A percentile compares a stretch with the other conserved stretches of the same genome.
phyloP scores from a whole-genome alignment of 129 eudicot genomes.

The Daucus carota region DNA sequence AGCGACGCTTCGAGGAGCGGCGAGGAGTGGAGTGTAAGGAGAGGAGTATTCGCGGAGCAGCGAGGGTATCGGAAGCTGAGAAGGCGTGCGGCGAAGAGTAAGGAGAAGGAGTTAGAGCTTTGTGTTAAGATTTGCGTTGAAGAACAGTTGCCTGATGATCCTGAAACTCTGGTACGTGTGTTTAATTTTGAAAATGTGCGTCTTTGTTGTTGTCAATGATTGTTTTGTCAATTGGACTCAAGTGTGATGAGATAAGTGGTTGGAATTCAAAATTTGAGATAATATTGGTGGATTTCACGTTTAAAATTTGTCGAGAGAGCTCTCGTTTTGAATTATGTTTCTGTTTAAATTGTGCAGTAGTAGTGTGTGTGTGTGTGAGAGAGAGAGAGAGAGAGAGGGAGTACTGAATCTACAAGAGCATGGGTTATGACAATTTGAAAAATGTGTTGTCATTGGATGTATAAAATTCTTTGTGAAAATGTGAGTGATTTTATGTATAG shows the following conservation, averaged over 20 bases:
- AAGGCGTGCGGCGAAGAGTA: conserved; percentile 37
- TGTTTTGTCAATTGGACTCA: neutral
- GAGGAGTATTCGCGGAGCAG: conserved; percentile 43
- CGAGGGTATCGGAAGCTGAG: conserved; percentile 60
- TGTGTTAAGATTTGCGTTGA: conserved; percentile 71
- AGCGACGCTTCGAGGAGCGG: neutral
- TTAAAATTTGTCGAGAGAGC: neutral
- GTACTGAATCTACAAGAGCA: too few species aligned
- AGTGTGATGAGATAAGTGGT: neutral
- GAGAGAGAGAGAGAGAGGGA: too few species aligned
- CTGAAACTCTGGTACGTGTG: conserved; percentile 62
- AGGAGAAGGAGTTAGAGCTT: conserved; percentile 66
- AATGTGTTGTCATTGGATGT: too few species aligned
- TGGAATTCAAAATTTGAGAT: neutral
- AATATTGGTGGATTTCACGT: too few species aligned
- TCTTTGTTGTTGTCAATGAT: neutral
- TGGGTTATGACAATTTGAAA: neutral
- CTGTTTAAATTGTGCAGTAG: too few species aligned
- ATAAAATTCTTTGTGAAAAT: neutral
- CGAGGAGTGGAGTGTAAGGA: conserved; percentile 23
- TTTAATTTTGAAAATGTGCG: neutral
- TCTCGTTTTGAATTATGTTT: neutral
- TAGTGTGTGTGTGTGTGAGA: too few species aligned
- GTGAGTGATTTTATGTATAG: neutral
- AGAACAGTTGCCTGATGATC: conserved; percentile 72